Conservation (phyloP, 768 basidiomycete species). For the Boletus rubroflammeus region DNA sequence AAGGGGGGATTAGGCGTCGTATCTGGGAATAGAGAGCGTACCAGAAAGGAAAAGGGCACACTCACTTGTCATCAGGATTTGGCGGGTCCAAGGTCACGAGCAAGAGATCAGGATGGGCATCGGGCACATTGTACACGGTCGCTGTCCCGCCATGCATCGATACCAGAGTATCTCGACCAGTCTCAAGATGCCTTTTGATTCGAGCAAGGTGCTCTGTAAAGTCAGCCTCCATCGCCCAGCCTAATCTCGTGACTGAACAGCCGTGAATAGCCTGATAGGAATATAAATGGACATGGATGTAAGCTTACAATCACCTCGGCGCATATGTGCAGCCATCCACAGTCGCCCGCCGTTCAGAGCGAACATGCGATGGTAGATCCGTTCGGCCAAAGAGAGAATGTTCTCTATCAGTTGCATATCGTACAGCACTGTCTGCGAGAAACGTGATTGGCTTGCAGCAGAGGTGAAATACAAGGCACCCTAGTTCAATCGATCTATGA, state of each 20-base stretch:
- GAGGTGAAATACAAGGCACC: conserved; percentile 36
- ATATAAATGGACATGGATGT: neutral
- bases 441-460: conserved; percentile 22
- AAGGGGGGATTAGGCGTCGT: neutral
- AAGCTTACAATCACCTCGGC: conserved; percentile 41
- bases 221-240: conserved; percentile 35
- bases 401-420: conserved; percentile 25
- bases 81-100: conserved; percentile 27
- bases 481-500: conserved; percentile 14
- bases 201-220: conserved; percentile 34
- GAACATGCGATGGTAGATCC: conserved; percentile 32
- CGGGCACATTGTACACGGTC: conserved; percentile 21
- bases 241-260: conserved; percentile 23
- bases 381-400: conserved; percentile 29
- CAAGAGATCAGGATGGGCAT: conserved; percentile 13
- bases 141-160: conserved; percentile 22
- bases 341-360: conserved; percentile 28
- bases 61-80: conserved; percentile 22
- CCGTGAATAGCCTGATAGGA: neutral
- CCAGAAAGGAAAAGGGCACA: neutral
- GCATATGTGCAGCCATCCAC: conserved; percentile 46
- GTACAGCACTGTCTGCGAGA: conserved; percentile 31
- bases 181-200: conserved; percentile 26
- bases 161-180: conserved; percentile 14
- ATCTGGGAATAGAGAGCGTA: neutral